phyloP scores from a whole-genome alignment of 768 basidiomycete genomes.

The Lentinus brumalis region DNA sequence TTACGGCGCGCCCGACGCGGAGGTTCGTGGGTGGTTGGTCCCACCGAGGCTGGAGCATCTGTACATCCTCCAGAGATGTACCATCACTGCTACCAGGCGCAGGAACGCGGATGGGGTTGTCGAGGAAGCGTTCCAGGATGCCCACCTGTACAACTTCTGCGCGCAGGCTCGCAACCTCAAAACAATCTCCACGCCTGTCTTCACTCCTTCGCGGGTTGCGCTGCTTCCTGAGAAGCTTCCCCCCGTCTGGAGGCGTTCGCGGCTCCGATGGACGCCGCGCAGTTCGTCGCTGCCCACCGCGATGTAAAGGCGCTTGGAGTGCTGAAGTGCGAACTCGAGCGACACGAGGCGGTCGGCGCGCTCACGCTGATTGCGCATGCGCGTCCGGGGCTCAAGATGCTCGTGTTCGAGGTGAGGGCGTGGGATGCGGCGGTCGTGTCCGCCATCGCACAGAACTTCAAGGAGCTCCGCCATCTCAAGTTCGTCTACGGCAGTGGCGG shows the following conservation, averaged over 20 bases:
- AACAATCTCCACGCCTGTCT: conserved; percentile 18
- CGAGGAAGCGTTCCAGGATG: conserved; percentile 25
- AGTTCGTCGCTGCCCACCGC: conserved; percentile 18
- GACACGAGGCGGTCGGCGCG: conserved; percentile 22
- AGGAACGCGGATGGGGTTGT: background rate
- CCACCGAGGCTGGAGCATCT: conserved; percentile 25
- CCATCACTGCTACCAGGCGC: conserved; percentile 1
- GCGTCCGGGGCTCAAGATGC: conserved; percentile 35
- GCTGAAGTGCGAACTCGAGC: conserved; percentile 20
- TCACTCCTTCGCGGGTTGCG: conserved; percentile 3
- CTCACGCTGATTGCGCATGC: conserved; percentile 18
- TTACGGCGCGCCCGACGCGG: conserved; percentile 17
- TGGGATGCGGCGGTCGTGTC: conserved; percentile 52
- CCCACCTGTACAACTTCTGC: conserved; percentile 20
- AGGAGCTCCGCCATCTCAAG: conserved; percentile 39
- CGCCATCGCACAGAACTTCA: conserved; percentile 41
- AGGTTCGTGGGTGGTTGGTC: conserved; percentile 15
- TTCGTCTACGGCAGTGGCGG: conserved; percentile 38
- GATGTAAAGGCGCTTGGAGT: conserved; percentile 24
- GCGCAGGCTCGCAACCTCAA: conserved; percentile 12
- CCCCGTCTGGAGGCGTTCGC: conserved; percentile 2
- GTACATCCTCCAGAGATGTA: conserved; percentile 24
- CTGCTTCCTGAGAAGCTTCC: conserved; percentile 17
- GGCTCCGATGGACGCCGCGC: conserved; percentile 18
- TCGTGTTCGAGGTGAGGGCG: conserved; percentile 33